Conservation (phyloP, 441 rosid genomes). For the Mallotus japonicus region DNA sequence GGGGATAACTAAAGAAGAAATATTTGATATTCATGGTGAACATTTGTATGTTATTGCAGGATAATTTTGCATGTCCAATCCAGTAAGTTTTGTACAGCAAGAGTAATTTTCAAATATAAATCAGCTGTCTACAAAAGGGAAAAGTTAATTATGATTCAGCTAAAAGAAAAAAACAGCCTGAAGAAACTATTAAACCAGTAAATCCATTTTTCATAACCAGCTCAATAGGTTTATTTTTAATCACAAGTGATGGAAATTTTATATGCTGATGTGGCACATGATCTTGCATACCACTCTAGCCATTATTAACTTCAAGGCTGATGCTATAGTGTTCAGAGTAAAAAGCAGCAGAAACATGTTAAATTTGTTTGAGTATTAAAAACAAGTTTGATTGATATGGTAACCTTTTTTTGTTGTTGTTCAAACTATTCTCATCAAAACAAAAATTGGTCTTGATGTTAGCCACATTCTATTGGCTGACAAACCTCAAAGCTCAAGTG, state of each 20-base stretch:
- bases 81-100: background rate
- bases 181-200: background rate
- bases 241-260: background rate
- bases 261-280: background rate
- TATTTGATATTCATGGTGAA: background rate
- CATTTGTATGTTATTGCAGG: too few relatives aligned
- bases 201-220: background rate
- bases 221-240: background rate
- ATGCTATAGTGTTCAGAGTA: constrained; percentile 1
- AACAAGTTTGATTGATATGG: background rate
- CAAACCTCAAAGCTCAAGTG: too few relatives aligned
- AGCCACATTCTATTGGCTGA: background rate
- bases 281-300: background rate
- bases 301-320: background rate
- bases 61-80: background rate
- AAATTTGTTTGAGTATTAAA: background rate
- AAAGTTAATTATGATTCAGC: background rate
- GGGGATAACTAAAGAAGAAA: background rate
- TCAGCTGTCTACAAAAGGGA: background rate
- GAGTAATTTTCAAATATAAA: background rate
- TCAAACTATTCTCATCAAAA: background rate
- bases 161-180: background rate
- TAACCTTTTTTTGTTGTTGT: background rate
- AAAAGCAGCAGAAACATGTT: background rate
- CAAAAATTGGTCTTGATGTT: background rate